Evolutionary conservation across 2,329 filamentous ascomycete species (phyloP).

Genomic region (Ophiostoma australiae): DNA sequence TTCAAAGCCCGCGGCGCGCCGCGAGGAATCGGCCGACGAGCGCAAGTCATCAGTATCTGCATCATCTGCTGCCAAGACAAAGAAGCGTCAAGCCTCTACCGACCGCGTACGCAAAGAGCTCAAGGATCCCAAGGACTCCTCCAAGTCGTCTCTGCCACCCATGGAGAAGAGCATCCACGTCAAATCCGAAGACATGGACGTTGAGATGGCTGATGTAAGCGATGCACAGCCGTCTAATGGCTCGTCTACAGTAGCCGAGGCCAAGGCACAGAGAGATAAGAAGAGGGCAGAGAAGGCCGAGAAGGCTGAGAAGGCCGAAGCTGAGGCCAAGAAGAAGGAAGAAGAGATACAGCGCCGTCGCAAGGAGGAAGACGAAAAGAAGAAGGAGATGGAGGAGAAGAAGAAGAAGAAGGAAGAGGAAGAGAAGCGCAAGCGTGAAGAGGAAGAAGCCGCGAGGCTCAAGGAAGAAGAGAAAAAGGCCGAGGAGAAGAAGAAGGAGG

Average conservation of each 20-base stretch:
- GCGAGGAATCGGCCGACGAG: slow-evolving; percentile 39
- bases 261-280: slow-evolving; percentile 31
- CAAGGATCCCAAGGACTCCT: slow-evolving; percentile 26
- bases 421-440: slow-evolving; percentile 31
- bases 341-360: slow-evolving; percentile 26
- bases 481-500: slow-evolving; percentile 29
- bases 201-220: slow-evolving; percentile 51
- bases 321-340: slow-evolving; percentile 33
- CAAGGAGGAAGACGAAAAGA: slow-evolving; percentile 30
- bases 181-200: slow-evolving; percentile 53
- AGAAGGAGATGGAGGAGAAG: slow-evolving; percentile 28
- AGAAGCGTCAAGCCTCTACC: slow-evolving; percentile 34
- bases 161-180: slow-evolving; percentile 52
- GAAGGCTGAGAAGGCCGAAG: slow-evolving; percentile 30
- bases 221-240: slow-evolving; percentile 22
- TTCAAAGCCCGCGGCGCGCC: slow-evolving; percentile 36
- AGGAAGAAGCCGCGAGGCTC: slow-evolving; percentile 32
- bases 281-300: slow-evolving; percentile 31
- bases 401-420: slow-evolving; percentile 36
- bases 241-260: slow-evolving; percentile 34
- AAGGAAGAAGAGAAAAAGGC: slow-evolving; percentile 34
- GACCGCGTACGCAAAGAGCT: slow-evolving; percentile 41
- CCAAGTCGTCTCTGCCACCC: slow-evolving; percentile 35
- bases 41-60: slow-evolving; percentile 31
- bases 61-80: slow-evolving; percentile 34